Evolutionary conservation across 163 green algal genomes (phyloP).

Genomic region (Trebouxiophyceae sp.): DNA sequence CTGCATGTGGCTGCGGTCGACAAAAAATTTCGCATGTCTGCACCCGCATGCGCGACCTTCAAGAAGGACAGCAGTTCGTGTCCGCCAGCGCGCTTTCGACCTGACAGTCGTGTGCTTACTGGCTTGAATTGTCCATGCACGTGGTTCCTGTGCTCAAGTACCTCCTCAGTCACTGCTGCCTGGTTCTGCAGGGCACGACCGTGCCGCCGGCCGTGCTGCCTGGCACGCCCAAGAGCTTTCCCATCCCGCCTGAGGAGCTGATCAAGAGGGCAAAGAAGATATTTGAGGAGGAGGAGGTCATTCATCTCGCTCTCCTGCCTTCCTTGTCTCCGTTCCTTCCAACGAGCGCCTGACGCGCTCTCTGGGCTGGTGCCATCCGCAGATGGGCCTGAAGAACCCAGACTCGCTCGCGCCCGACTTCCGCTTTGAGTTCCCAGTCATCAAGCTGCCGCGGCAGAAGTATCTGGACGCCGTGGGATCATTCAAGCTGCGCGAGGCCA

Average conservation of each 20-base stretch:
- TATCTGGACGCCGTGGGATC: constrained; percentile 51
- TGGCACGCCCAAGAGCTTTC: too few relatives aligned
- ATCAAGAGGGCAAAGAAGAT: constrained; percentile 31
- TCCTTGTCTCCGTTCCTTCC: neutral
- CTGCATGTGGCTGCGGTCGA: too few relatives aligned
- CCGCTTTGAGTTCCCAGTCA: constrained; percentile 47
- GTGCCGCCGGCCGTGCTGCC: too few relatives aligned
- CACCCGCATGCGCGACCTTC: too few relatives aligned
- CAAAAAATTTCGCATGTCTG: too few relatives aligned
- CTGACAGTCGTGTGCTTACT: too few relatives aligned
- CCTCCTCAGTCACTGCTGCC: too few relatives aligned
- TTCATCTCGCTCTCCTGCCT: neutral
- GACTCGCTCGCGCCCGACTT: constrained; percentile 36
- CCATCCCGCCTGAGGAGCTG: constrained; percentile 21
- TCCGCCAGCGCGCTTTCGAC: too few relatives aligned
- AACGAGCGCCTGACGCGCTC: neutral
- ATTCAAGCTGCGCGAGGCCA: constrained; percentile 51
- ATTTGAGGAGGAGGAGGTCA: constrained; percentile 6
- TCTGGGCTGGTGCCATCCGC: neutral
- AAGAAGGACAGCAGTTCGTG: too few relatives aligned
- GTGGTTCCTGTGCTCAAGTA: too few relatives aligned
- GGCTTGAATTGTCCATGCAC: too few relatives aligned
- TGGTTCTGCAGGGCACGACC: too few relatives aligned
- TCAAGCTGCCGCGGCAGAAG: constrained; percentile 21
- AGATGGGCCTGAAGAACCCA: neutral